Evolutionary conservation across 192 early-diverging fungal genomes (phyloP).

Genomic region (Chytriomyces confervae): DNA sequence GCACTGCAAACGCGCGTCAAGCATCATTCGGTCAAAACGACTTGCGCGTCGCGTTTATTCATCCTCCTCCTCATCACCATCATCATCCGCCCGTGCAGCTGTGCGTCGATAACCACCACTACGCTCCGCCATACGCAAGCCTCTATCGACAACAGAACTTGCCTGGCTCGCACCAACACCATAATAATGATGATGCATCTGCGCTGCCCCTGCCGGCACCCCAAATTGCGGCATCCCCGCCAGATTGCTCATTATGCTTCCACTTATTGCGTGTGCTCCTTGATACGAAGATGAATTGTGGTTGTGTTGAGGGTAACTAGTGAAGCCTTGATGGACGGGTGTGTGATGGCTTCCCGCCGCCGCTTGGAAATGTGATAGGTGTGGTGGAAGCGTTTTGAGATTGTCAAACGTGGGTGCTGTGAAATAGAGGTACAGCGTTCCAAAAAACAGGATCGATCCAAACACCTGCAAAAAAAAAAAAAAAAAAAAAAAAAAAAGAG

Average conservation of each 20-base stretch:
- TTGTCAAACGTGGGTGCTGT: constrained; percentile 29
- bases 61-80: too few relatives aligned
- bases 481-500: not conserved
- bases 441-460: constrained; percentile 29
- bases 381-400: constrained; percentile 28
- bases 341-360: not conserved
- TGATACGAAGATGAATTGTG: not conserved
- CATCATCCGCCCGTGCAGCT: constrained; percentile 3
- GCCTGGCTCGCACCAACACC: constrained; percentile 20
- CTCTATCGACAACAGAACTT: constrained; percentile 20
- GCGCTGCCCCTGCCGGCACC: constrained; percentile 24
- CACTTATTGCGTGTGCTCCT: not conserved
- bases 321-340: not conserved
- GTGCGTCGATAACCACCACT: not conserved
- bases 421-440: constrained; percentile 33
- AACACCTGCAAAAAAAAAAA: not conserved
- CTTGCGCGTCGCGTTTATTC: too few relatives aligned
- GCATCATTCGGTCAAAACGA: too few relatives aligned
- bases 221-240: constrained; percentile 32
- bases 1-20: too few relatives aligned
- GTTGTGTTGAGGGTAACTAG: not conserved
- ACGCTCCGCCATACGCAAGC: not conserved
- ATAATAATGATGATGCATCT: constrained; percentile 38
- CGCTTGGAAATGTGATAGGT: constrained; percentile 13
- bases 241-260: not conserved